Evolutionary conservation across 768 basidiomycete genomes (phyloP).

Genomic region (Boletales sp.): DNA sequence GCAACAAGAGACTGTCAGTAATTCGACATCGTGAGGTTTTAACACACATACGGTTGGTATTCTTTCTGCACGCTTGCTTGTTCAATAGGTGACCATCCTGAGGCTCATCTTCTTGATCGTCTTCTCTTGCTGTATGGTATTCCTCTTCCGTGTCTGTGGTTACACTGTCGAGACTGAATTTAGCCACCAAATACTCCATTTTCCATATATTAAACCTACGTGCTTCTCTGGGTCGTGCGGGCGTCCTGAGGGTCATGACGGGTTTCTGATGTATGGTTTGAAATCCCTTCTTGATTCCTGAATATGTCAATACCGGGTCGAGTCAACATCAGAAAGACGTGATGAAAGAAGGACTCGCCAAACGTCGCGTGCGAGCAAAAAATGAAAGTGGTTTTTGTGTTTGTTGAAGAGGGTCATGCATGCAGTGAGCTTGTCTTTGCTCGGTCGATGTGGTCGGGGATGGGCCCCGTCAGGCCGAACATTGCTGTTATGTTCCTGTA

Average conservation of each 20-base stretch:
- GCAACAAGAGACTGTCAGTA: not conserved
- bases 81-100: not conserved
- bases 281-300: too few relatives aligned
- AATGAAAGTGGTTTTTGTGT: not conserved
- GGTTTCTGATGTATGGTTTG: not conserved
- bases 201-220: not conserved
- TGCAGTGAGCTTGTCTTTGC: not conserved
- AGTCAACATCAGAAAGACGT: too few relatives aligned
- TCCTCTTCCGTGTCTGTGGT: not conserved
- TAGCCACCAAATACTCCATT: not conserved
- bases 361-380: not conserved
- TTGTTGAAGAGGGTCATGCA: not conserved
- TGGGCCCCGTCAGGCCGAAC: not conserved
- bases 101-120: not conserved
- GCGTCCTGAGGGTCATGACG: not conserved
- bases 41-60: not conserved
- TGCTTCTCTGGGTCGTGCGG: not conserved
- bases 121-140: too few relatives aligned
- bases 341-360: not conserved
- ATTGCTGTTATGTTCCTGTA: not conserved
- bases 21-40: not conserved
- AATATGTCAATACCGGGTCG: not conserved
- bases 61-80: not conserved
- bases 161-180: not conserved
- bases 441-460: not conserved